Percentiles rank a stretch among this genome's conserved stretches.
phyloP scores from a whole-genome alignment of 2,329 filamentous ascomycete genomes.

The Trichoderma pleuroti region DNA sequence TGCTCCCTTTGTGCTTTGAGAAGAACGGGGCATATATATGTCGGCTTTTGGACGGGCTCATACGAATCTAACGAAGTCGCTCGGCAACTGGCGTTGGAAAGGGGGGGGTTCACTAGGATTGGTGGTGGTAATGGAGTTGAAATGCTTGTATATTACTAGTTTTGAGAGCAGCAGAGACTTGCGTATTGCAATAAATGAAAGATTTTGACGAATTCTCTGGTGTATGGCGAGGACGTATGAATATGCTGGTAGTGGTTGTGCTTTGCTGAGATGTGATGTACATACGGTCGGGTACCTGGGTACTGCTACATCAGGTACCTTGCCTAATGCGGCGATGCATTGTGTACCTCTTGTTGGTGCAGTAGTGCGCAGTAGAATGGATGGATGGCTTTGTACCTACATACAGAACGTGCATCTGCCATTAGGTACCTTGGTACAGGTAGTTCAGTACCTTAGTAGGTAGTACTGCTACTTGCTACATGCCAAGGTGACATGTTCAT shows the following conservation, averaged over 20 bases:
- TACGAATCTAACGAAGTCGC: not conserved
- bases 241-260: not conserved
- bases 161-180: not conserved
- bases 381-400: not conserved
- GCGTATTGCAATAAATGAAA: not conserved
- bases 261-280: not conserved
- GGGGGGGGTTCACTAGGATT: not conserved
- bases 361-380: not conserved
- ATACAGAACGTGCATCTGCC: not conserved
- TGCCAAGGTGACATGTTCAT: not conserved
- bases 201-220: not conserved
- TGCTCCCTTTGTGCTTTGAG: not conserved
- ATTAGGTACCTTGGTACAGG: not conserved
- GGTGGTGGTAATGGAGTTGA: slow-evolving; percentile 1
- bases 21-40: not conserved
- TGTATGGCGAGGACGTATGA: not conserved
- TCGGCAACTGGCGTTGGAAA: slow-evolving; percentile 10
- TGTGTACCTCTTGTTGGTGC: not conserved
- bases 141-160: not conserved
- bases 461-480: not conserved
- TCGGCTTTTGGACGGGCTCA: not conserved
- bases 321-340: not conserved
- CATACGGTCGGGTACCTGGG: not conserved
- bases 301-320: not conserved
- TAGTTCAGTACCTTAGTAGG: too few relatives aligned